Evolutionary conservation across 176 grass and related monocot species (phyloP).

Genomic region (Hyparrhenia diplandra): DNA sequence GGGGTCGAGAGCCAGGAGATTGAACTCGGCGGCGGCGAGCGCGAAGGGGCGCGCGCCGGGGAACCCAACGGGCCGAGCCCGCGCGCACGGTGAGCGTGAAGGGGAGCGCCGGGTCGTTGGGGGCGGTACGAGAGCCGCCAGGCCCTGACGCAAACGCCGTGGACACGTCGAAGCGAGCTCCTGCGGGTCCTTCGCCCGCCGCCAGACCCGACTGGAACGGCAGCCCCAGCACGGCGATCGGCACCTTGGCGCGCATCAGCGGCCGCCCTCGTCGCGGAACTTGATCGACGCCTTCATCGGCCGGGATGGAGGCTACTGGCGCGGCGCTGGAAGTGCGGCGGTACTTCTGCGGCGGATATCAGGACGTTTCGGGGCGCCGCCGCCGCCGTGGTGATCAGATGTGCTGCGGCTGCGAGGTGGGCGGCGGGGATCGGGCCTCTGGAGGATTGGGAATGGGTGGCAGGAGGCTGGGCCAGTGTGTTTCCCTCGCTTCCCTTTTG

Average conservation of each 20-base stretch:
- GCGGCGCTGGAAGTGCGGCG: not conserved
- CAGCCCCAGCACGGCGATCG: slow-evolving; percentile 68
- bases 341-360: not conserved
- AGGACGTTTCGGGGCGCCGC: slow-evolving; percentile 2
- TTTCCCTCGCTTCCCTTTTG: not conserved
- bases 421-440: not conserved
- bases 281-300: slow-evolving; percentile 88
- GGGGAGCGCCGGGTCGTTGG: slow-evolving; percentile 51
- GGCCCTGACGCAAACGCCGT: slow-evolving; percentile 56
- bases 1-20: slow-evolving; percentile 23
- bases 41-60: slow-evolving; percentile 53
- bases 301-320: too few species aligned
- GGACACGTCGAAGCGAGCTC: slow-evolving; percentile 78
- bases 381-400: not conserved
- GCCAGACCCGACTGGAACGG: slow-evolving; percentile 76
- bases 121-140: slow-evolving; percentile 64
- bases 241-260: slow-evolving; percentile 73
- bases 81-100: slow-evolving; percentile 66
- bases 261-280: slow-evolving; percentile 71
- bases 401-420: not conserved
- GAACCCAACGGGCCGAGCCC: slow-evolving; percentile 60
- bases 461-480: not conserved
- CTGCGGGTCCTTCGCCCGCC: slow-evolving; percentile 39
- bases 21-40: slow-evolving; percentile 81
- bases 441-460: slow-evolving; percentile 7